Base-by-base conservation (phyloP, 2,329 filamentous ascomycete genomes). In the Penicillium sp. region DNA sequence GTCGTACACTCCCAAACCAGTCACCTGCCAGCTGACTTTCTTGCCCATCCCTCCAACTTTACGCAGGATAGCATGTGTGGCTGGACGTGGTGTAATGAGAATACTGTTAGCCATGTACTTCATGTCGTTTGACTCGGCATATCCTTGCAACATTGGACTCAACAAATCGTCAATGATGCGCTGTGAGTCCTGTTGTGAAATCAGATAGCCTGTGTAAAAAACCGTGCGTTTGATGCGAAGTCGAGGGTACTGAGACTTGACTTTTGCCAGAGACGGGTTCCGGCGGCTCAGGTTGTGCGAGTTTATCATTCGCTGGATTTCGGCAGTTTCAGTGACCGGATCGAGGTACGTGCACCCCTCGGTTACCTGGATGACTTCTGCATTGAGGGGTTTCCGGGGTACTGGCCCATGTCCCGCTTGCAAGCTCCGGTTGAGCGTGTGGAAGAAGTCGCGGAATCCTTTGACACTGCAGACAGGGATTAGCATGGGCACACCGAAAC, bases 131-230 rank as follows among this genome's bases (percentile, higher is more conserved):
- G 76, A 76, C 50, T 89, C 87, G 31, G 86, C 81, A 55, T 87
- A 78, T 58, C 84, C 83, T 4, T 80, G 88, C 19, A 91, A 79
- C 53, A 86, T 76, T 33, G 88, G 86, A n/a, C 69, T 71, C 60
- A 79, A 65, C 47, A 96, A 82, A 51, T 74, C 68, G 6, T 84
- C 83, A 56, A 90, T 84, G 39, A 98, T 81, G 56, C 85, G 86
- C 69, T 90, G 85, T 2, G 88, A 89, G 73, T 95, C 91, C 27
- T 85, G 81, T 50, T 86, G 81, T 41, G 82, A 82, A 64, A 99
- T 88, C 76, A 96, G 86, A 76, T 99, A 98, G 51, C 91, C 92
- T 1, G 95, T 97, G 77, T 94, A 97, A 76, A 92, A 92, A 51
- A 96, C 89, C 1, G 87, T 91, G 72, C 93, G 93, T 75, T 91